A percentile compares a stretch with the other conserved stretches of the same genome.
Evolutionary conservation across 2,329 filamentous ascomycete genomes (phyloP).

Genomic region (Lecanosticta acicola): DNA sequence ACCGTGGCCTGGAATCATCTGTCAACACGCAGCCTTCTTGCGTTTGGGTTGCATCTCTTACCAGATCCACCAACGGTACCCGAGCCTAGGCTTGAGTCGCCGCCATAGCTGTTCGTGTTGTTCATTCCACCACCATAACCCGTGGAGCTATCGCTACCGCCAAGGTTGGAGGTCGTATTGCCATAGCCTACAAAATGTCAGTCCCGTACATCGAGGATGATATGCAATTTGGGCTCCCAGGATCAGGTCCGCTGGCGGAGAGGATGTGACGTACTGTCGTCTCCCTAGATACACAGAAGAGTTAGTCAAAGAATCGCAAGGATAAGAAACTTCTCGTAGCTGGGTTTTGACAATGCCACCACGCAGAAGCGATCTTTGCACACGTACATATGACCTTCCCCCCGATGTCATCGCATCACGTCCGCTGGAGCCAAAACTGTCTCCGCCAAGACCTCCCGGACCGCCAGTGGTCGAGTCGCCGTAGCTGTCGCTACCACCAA

Average conservation of each 20-base stretch:
- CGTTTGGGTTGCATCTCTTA: background rate
- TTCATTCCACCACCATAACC: constrained; percentile 1
- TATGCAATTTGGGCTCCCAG: no score
- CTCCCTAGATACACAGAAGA: constrained; percentile 1
- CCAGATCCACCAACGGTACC: background rate
- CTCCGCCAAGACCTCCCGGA: background rate
- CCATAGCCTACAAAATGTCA: constrained; percentile 3
- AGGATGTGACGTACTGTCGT: constrained; percentile 10
- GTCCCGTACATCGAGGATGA: background rate
- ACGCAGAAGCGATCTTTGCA: background rate
- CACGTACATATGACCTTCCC: constrained; percentile 3
- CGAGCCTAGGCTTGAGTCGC: background rate
- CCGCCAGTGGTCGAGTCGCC: constrained; percentile 3
- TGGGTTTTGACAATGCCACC: constrained; percentile 1
- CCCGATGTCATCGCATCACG: background rate
- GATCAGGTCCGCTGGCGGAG: constrained; percentile 8
- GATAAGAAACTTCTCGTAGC: background rate
- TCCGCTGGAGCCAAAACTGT: constrained; percentile 7
- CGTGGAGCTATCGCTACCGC: constrained; percentile 6
- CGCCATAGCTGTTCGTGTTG: constrained; percentile 7
- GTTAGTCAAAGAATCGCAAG: constrained; percentile 1
- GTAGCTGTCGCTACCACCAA: constrained; percentile 1
- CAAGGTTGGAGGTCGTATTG: constrained; percentile 3
- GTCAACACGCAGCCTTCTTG: background rate
- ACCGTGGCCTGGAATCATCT: background rate